These are phyloP conservation scores for Fusarium sp. DNA, from an alignment of 2,329 filamentous ascomycete genomes.

Conservation along the genomic window DNA sequence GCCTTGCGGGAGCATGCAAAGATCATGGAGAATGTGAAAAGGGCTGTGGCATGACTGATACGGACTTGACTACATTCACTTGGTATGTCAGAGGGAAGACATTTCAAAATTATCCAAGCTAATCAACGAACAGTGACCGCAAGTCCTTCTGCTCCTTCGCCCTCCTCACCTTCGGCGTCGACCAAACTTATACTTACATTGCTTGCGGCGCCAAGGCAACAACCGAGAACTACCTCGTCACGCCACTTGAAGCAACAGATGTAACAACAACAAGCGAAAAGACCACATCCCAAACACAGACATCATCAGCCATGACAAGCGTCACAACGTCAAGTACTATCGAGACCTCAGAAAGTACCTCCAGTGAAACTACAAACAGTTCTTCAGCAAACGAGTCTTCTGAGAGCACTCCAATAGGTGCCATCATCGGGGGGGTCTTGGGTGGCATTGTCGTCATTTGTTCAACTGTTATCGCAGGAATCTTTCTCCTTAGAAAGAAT, in stretches of 20 bases:
- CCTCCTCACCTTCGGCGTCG: conserved; percentile 48
- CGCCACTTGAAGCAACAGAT: conserved; percentile 15
- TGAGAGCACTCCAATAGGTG: conserved; percentile 32
- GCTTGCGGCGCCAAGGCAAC: conserved; percentile 48
- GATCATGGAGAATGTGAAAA: conserved; percentile 48
- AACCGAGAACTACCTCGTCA: conserved; percentile 44
- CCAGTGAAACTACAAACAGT: not conserved
- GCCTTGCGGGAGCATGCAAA: conserved; percentile 51
- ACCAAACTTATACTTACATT: conserved; percentile 53
- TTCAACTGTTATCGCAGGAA: not conserved
- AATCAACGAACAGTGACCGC: not conserved
- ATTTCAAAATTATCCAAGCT: not conserved
- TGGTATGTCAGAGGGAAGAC: conserved; percentile 45
- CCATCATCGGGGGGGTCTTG: conserved; percentile 52
- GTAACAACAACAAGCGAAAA: not conserved
- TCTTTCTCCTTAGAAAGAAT: conserved; percentile 17
- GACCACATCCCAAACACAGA: not conserved
- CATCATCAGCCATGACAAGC: not conserved
- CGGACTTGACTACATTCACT: conserved; percentile 49
- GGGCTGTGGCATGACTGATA: conserved; percentile 48
- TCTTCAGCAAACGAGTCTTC: not conserved
- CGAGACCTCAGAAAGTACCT: not conserved
- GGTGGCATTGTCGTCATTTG: conserved; percentile 51
- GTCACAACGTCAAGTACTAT: not conserved
- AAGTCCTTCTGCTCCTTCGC: conserved; percentile 50